Conservation (phyloP, 106 monocot genomes). For the Platanthera zijinensis region DNA sequence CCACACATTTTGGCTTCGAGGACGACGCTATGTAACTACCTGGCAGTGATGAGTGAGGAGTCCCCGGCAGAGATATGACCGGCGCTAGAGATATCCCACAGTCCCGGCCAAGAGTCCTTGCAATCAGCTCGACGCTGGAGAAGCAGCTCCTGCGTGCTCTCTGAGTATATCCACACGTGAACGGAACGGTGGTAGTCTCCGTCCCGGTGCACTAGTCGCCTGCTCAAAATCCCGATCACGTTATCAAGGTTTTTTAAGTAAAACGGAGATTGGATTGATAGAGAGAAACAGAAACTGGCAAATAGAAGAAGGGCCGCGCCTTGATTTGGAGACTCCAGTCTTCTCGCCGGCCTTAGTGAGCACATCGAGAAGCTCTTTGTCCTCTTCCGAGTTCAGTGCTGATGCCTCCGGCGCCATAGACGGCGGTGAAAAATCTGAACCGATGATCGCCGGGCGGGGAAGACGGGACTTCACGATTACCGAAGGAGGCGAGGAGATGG, state of each 20-base stretch:
- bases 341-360: constrained; percentile 70
- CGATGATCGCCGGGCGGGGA: too few relatives aligned
- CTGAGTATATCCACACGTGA: constrained; percentile 92
- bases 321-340: constrained; percentile 72
- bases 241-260: neutral
- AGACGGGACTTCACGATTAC: too few relatives aligned
- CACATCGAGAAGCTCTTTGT: constrained; percentile 78
- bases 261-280: neutral
- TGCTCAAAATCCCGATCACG: constrained; percentile 5
- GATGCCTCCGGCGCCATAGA: constrained; percentile 25
- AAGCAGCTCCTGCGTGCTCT: constrained; percentile 82
- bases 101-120: constrained; percentile 94
- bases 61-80: constrained; percentile 91
- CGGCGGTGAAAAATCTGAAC: neutral
- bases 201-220: constrained; percentile 67
- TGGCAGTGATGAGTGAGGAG: constrained; percentile 69
- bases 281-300: neutral
- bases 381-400: constrained; percentile 6
- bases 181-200: constrained; percentile 94
- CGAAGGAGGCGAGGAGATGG: too few relatives aligned
- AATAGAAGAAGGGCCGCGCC: constrained; percentile 16
- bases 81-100: constrained; percentile 95
- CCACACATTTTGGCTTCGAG: neutral
- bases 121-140: constrained; percentile 86
- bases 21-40: constrained; percentile 21